Evolutionary conservation across 1,284 basidiomycete genomes (phyloP).

Genomic region (Acaromyces ingoldii): DNA sequence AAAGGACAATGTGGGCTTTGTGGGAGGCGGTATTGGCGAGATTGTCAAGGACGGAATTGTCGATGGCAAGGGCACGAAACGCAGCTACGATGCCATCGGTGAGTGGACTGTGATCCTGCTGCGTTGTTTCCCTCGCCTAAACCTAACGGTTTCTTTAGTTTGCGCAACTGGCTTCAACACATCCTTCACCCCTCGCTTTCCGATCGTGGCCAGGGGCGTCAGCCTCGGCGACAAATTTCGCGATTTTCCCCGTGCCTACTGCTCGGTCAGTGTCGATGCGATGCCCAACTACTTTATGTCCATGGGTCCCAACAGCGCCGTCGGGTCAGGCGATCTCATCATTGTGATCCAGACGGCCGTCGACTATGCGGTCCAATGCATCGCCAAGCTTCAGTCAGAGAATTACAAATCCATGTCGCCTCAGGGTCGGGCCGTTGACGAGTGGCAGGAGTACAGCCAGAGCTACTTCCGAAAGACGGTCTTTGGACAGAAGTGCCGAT

Average conservation of each 20-base stretch:
- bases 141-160: too few species aligned
- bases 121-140: too few species aligned
- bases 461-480: background rate
- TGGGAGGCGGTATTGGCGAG: background rate
- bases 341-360: background rate
- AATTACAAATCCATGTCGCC: background rate
- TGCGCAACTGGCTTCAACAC: constrained; percentile 1
- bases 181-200: background rate
- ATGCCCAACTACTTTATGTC: background rate
- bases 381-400: background rate
- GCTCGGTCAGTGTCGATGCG: background rate
- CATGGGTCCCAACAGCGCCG: background rate
- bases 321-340: background rate
- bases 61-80: background rate
- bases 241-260: background rate
- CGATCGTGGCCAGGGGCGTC: background rate
- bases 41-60: background rate
- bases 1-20: background rate
- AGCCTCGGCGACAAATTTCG: background rate
- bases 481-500: background rate
- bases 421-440: background rate
- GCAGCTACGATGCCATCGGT: background rate
- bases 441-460: background rate
- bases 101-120: too few species aligned
- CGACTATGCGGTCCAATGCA: background rate